Percentiles rank a stretch among this genome's conserved stretches.
Conservation (phyloP, 257 asterid species). For the Solanum sejunctum region DNA sequence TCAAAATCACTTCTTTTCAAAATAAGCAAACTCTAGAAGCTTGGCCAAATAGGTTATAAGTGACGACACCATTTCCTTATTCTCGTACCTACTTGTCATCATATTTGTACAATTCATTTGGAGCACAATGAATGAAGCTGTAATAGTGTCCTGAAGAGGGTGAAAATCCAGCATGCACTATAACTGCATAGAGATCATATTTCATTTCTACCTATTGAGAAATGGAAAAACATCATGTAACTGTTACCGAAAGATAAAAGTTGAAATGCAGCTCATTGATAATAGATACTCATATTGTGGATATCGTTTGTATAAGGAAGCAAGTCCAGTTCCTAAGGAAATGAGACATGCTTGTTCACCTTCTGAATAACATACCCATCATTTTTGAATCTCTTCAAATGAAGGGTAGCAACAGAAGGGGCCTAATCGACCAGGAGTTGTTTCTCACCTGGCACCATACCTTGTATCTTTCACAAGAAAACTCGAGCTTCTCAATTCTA, state of each 20-base stretch:
- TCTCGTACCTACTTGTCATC: too few species aligned
- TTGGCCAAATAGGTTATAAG: too few species aligned
- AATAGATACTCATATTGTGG: slow-evolving; percentile 27
- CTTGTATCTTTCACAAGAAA: slow-evolving; percentile 66
- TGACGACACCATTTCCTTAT: too few species aligned
- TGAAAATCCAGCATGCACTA: too few species aligned
- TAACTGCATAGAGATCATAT: not conserved
- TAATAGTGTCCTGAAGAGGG: too few species aligned
- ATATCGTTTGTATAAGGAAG: slow-evolving; percentile 29
- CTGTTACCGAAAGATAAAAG: not conserved
- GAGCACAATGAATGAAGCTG: too few species aligned
- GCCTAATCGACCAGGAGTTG: slow-evolving; percentile 51
- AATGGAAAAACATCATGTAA: not conserved
- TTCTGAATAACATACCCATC: slow-evolving; percentile 55
- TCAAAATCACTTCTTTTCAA: too few species aligned
- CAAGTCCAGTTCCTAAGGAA: slow-evolving; percentile 61
- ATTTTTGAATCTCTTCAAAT: slow-evolving; percentile 74
- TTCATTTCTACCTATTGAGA: slow-evolving; percentile 43
- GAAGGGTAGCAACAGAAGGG: slow-evolving; percentile 61
- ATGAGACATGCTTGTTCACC: slow-evolving; percentile 56
- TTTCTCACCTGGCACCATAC: slow-evolving; percentile 63
- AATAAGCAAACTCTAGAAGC: too few species aligned
- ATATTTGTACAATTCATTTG: too few species aligned
- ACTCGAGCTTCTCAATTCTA: slow-evolving; percentile 60
- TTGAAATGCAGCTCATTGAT: not conserved